These are phyloP conservation scores for Cyberlindnera mycetangii DNA, from an alignment of 805 yeast genomes.

Conservation along the genomic window DNA sequence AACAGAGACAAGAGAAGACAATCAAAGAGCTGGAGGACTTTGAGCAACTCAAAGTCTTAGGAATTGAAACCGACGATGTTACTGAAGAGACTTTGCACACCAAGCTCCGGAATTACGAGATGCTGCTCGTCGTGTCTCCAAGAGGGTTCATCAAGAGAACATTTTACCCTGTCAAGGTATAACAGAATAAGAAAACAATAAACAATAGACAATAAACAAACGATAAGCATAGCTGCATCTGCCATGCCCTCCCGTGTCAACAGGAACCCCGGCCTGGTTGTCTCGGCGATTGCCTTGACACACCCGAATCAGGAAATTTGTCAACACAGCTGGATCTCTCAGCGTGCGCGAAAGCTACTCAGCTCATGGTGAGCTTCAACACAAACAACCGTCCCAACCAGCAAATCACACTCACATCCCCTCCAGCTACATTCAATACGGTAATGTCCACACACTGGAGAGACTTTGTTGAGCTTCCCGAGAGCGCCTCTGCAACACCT, in stretches of 20 bases:
- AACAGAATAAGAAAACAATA: too few relatives aligned
- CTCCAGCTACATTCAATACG: background rate
- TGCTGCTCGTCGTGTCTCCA: slow-evolving; percentile 3
- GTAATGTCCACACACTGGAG: slow-evolving; percentile 13
- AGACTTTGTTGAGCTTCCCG: slow-evolving; percentile 15
- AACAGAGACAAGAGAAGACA: slow-evolving; percentile 1
- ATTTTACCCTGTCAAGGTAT: slow-evolving; percentile 15
- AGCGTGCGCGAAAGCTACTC: background rate
- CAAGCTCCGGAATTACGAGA: slow-evolving; percentile 7
- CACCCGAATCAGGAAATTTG: slow-evolving; percentile 13
- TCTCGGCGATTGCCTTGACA: background rate
- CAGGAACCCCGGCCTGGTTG: background rate
- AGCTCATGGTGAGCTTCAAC: too few relatives aligned
- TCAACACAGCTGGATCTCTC: slow-evolving; percentile 12
- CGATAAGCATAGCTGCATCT: too few relatives aligned
- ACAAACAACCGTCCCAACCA: too few relatives aligned
- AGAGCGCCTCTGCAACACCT: slow-evolving; percentile 21
- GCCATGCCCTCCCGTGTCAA: background rate
- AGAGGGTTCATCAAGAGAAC: slow-evolving; percentile 15
- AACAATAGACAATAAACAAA: too few relatives aligned
- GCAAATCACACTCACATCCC: too few relatives aligned
- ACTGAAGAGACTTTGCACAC: background rate
- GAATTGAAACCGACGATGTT: background rate
- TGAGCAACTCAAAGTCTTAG: background rate
- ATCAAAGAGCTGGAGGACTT: background rate